phyloP scores from a whole-genome alignment of 1,284 basidiomycete genomes.

The Thecaphora frezii region DNA sequence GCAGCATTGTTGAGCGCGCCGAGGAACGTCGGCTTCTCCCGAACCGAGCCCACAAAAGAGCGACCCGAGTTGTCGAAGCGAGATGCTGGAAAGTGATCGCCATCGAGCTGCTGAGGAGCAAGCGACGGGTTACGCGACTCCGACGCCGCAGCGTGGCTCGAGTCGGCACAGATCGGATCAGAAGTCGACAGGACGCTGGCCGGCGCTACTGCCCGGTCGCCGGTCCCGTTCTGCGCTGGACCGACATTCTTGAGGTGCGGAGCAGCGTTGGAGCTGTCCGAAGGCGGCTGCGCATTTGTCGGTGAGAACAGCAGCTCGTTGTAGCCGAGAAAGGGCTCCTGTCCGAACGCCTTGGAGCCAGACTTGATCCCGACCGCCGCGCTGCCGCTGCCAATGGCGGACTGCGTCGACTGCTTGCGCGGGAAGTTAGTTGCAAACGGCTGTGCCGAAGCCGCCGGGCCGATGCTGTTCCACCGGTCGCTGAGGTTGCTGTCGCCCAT shows the following conservation, averaged over 20 bases:
- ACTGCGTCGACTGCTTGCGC: constrained; percentile 25
- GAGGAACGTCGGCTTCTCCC: neutral
- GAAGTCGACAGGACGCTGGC: constrained; percentile 18
- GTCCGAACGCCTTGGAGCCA: neutral
- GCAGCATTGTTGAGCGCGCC: neutral
- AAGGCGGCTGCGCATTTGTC: constrained; percentile 18
- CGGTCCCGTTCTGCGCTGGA: neutral
- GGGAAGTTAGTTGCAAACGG: constrained; percentile 6
- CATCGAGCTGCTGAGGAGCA: constrained; percentile 18
- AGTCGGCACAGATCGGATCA: constrained; percentile 31
- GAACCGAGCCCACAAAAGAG: neutral
- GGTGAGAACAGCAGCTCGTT: constrained; percentile 43
- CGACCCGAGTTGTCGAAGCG: constrained; percentile 12
- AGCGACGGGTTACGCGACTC: constrained; percentile 18
- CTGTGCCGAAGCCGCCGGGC: constrained; percentile 16
- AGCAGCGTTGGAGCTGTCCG: constrained; percentile 22
- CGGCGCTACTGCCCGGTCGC: neutral
- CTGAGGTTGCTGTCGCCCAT: constrained; percentile 21
- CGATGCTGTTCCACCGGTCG: constrained; percentile 48
- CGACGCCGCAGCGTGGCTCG: constrained; percentile 13
- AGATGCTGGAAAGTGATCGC: constrained; percentile 19
- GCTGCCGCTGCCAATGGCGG: constrained; percentile 11
- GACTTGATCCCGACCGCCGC: neutral
- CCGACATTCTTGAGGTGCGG: constrained; percentile 14
- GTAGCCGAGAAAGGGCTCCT: constrained; percentile 46